Base-by-base conservation (phyloP, 1,284 basidiomycete genomes). In the Trichosporon sp. region DNA sequence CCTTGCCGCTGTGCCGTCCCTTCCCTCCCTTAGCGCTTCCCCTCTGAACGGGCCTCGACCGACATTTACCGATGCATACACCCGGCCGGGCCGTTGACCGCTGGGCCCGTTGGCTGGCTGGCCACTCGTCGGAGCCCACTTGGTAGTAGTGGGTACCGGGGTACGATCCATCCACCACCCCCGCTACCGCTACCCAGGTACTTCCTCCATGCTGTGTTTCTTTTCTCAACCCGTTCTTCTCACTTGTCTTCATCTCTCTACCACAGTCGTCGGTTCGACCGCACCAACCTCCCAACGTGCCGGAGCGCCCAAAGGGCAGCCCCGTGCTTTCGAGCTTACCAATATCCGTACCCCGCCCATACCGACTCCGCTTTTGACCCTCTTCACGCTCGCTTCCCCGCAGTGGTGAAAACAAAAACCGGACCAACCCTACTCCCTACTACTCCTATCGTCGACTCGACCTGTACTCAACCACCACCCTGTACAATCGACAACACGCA, bases 291-390 rank as follows among this genome's bases (percentile, higher is more conserved):
- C 38, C 64, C 38, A 46, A 65, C 64, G 38, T 26, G 64, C 64
- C 64, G 64, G 59, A 63, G 59, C 64, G 64, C 64, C 64, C 64
- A 65, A 65, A 46, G 64, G 64, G 64, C 64, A 65, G 64, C 64
- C 37, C 59, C 59, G 59, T 63, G 59, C 59, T 63, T 63, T 16
- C 59, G 7, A 63, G 31, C 59, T 63, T 35, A 7, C 19, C 37
- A 16, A 63, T 35, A 32, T 35, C 59, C 51, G 6, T 21, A 16
- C n/a, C 8, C 19, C 51, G 8, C 19, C 12, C 8, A 32, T 16
- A 63, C 8, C 59, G 59, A 63, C 59, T n/a, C 59, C 59, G 59
- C 59, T 35, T 35, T 63, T 63, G 7, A 10, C 38, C 59, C 31
- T 54, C 51, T 35, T 63, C 59, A 35, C 59, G 32, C 5, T 26